A percentile compares a stretch with the other conserved stretches of the same genome.
Evolutionary conservation across 2,329 filamentous ascomycete genomes (phyloP).

Genomic region (Coniosporium tulheliwenetii): DNA sequence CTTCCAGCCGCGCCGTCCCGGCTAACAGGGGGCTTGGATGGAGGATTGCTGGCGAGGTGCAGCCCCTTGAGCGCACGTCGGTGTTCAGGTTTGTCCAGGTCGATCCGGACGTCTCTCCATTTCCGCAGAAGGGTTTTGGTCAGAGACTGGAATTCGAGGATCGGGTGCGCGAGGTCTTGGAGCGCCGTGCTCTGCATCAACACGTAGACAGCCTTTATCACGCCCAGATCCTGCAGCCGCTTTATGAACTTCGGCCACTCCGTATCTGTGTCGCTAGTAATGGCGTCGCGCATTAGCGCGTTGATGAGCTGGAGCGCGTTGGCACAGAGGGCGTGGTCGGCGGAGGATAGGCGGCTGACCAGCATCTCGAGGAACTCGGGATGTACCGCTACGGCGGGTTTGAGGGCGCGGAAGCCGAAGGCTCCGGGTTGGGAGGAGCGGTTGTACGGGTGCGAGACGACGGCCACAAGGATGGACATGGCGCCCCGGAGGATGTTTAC

Average conservation of each 20-base stretch:
- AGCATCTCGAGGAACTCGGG: conserved; percentile 91
- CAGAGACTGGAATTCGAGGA: conserved; percentile 84
- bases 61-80: conserved; percentile 72
- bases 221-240: conserved; percentile 75
- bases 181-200: conserved; percentile 90
- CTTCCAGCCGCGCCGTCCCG: conserved; percentile 40
- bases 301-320: conserved; percentile 94
- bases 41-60: conserved; percentile 56
- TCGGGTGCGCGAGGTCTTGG: conserved; percentile 75
- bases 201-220: conserved; percentile 77
- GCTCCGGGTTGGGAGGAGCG: conserved; percentile 39
- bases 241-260: conserved; percentile 97
- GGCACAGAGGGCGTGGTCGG: conserved; percentile 87
- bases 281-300: conserved; percentile 79
- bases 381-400: conserved; percentile 79
- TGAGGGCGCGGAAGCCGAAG: conserved; percentile 82
- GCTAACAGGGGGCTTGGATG: conserved; percentile 11
- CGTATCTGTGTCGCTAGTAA: conserved; percentile 58
- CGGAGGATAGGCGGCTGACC: conserved; percentile 78
- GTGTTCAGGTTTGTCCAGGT: conserved; percentile 78
- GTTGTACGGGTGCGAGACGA: conserved; percentile 69
- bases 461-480: conserved; percentile 89
- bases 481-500: conserved; percentile 95
- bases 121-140: conserved; percentile 77
- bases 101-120: conserved; percentile 75